Base-by-base conservation (phyloP, 1,139 yeast species). In the Yamadazyma diddensiae region DNA sequence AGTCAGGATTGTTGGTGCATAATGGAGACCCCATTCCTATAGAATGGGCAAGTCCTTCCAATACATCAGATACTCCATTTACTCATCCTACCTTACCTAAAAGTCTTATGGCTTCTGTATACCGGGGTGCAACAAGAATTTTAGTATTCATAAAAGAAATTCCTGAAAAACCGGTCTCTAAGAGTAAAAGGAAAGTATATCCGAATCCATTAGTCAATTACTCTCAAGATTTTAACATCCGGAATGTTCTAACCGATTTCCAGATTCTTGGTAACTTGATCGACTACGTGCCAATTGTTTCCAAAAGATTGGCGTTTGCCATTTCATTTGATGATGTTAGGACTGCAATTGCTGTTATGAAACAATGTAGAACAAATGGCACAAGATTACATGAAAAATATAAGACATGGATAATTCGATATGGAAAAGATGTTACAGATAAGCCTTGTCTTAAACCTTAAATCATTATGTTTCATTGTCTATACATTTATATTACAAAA, bases 401-500 rank as follows among this genome's bases (percentile, higher is more conserved):
- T 46, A 54, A 54, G 6, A 72, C 62, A 6, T 85, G 94, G 94
- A 55, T 64, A 8, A 57, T 82, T 3, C 70, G 78, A 73, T 85
- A 76, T 48, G 87, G 84, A 0, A 71, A 69, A 32, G 95, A 85
- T 51, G 73, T 77, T 1, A 67, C 86, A 5, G 92, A 82, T 42
- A 65, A 62, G 38, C 78, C 70, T 15, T 37, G 41, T 24, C 17
- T 35, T 11, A 19, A 20, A 6, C 12, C 29, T n/a, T 37, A 17
- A 25, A 15, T 7, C 18, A 15, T 21, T 21, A 16, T 2, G 18
- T 14, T 14, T 23, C 20, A 13, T 12, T 23, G 21, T 14, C 19
- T 22, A 5, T n/a, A 24, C 11, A n/a, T 7, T 16, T 42, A 43
- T 33, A 43, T 41, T 30, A 42, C 40, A 36, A 43, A 43, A 29